A percentile compares a stretch with the other conserved stretches of the same genome.
These are phyloP conservation scores for Allantophomopsis lycopodina DNA, from an alignment of 2,329 filamentous ascomycete genomes.

Conservation along the genomic window DNA sequence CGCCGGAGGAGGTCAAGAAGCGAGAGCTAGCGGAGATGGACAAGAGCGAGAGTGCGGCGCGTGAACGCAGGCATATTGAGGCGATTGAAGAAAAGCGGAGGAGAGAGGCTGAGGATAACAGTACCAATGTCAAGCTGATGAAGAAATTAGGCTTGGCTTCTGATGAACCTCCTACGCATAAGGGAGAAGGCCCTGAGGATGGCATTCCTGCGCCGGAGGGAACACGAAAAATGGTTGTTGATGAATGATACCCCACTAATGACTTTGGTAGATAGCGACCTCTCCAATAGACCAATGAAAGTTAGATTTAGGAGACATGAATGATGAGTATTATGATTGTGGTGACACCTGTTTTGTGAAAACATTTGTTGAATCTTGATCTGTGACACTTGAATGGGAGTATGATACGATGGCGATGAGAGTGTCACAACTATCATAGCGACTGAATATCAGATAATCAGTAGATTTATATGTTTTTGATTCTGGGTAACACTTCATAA, in stretches of 20 bases:
- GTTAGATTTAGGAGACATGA: background rate
- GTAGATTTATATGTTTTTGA: background rate
- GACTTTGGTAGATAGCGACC: background rate
- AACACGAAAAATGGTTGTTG: background rate
- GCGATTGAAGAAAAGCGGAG: slow-evolving; percentile 10
- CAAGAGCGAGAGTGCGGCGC: slow-evolving; percentile 42
- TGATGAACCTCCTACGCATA: slow-evolving; percentile 14
- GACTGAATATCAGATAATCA: background rate
- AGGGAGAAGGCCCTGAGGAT: slow-evolving; percentile 4
- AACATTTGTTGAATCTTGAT: background rate
- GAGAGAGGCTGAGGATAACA: slow-evolving; percentile 2
- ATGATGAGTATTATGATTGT: background rate
- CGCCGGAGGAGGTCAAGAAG: slow-evolving; percentile 42
- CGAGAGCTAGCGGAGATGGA: slow-evolving; percentile 46
- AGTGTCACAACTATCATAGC: background rate
- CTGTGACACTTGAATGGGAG: background rate
- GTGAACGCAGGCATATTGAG: slow-evolving; percentile 27
- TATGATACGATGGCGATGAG: background rate
- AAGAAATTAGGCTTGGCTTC: slow-evolving; percentile 23
- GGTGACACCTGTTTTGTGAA: background rate
- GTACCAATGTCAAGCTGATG: slow-evolving; percentile 19
- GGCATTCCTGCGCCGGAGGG: background rate
- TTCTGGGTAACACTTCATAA: background rate
- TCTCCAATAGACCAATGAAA: background rate
- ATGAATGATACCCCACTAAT: background rate